Evolutionary conservation across 2,329 filamentous ascomycete genomes (phyloP).

Genomic region (Beauveria sp.): DNA sequence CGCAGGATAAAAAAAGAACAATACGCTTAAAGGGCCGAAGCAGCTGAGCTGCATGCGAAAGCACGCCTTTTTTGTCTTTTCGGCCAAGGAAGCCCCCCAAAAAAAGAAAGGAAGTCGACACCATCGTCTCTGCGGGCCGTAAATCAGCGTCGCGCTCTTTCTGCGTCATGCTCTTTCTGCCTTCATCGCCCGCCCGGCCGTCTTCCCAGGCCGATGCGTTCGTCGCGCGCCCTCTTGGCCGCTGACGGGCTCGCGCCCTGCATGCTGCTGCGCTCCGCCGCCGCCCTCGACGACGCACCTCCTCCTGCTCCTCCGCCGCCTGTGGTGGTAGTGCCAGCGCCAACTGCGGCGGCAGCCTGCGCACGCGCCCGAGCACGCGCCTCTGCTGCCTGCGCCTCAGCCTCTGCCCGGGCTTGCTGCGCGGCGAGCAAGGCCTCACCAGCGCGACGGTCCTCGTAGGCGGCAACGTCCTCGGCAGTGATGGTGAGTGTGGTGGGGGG

Average conservation of each 20-base stretch:
- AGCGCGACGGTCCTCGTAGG: constrained; percentile 58
- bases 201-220: constrained; percentile 29
- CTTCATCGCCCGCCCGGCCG: constrained; percentile 11
- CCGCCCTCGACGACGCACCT: constrained; percentile 16
- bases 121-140: no score
- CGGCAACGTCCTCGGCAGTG: constrained; percentile 61
- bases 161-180: neutral
- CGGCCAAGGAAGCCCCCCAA: no score
- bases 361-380: constrained; percentile 7
- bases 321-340: constrained; percentile 3
- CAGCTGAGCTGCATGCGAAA: neutral
- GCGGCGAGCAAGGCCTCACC: constrained; percentile 30
- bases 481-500: constrained; percentile 60
- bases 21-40: neutral
- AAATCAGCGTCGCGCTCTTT: neutral
- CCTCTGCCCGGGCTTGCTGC: constrained; percentile 23
- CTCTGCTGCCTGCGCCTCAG: constrained; percentile 9
- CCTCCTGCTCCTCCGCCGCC: constrained; percentile 13
- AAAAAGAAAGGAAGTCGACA: neutral
- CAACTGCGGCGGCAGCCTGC: neutral
- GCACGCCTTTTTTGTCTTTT: neutral
- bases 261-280: neutral
- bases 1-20: neutral
- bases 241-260: constrained; percentile 19
- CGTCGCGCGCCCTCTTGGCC: constrained; percentile 26